Base-by-base conservation (phyloP, 805 yeast genomes). In the Danielozyma ontarioensis region DNA sequence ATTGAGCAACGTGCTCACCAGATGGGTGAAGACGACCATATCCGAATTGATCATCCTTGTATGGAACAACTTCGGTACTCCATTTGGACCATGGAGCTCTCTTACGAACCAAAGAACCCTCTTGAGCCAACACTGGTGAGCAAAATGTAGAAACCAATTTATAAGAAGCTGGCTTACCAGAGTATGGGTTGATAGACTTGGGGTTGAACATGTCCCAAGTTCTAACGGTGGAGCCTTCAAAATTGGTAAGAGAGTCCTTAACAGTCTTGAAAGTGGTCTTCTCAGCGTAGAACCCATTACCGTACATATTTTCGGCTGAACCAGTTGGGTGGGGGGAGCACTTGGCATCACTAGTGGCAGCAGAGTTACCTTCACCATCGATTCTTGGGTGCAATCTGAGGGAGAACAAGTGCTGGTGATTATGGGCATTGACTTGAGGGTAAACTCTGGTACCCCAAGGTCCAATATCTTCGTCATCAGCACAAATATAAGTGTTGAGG, bases 371-470 rank as follows among this genome's bases (percentile, higher is more conserved):
- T 42, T 78, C 83, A 50, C 93, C 93, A 46, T 83, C 93, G 41
- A 83, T 64, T 69, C 87, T 74, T 45, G 94, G 90, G 54, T 84
- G 84, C 44, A 83, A 55, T 68, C 94, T 74, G 45, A 83, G 68
- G 13, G 86, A 74, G 59, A 83, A 83, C 64, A 83, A 62, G 64
- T 83, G 93, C 70, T 84, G 94, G 63, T 83, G 94, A 60, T 83
- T 83, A 64, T 83, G 90, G 27, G 94, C 94, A 51, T 81, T 81
- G 35, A 80, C 85, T 44, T 76, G 74, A 38, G 93, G 93, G 57
- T 82, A 83, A 33, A 83, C 90, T 47, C 70, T 68, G 21, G 90
- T 80, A 38, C 90, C 94, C 81, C 83, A 83, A 48, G 85, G 86
- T 15, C 80, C 82, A 43, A 73, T 53, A 28, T 70, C 76, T 58